These are phyloP conservation scores for Nemania sp. DNA, from an alignment of 2,329 filamentous ascomycete species.

Conservation along the genomic window DNA sequence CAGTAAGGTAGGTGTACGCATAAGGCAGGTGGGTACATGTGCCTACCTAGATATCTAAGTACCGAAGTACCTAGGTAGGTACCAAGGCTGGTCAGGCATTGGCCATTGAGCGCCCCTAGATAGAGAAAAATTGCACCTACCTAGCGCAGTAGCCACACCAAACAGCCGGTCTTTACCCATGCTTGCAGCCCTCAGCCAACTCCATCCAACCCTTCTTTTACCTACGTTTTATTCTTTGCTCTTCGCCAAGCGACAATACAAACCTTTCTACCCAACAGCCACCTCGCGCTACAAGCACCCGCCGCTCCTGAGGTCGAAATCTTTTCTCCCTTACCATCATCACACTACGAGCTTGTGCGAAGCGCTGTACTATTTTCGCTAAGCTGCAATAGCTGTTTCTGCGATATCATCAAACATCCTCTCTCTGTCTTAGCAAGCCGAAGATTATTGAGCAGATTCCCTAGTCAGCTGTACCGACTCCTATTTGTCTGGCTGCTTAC, in stretches of 20 bases:
- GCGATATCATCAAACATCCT: background rate
- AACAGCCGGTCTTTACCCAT: slow-evolving; percentile 13
- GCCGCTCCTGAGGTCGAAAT: slow-evolving; percentile 2
- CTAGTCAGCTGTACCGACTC: slow-evolving; percentile 6
- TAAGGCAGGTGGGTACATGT: too few species aligned
- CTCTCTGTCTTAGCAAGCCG: slow-evolving; percentile 3
- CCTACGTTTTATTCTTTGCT: slow-evolving; percentile 19
- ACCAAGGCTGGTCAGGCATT: background rate
- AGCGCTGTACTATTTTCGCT: background rate
- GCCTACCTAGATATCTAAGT: too few species aligned
- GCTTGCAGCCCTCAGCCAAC: slow-evolving; percentile 14
- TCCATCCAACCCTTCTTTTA: slow-evolving; percentile 23
- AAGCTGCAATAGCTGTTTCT: slow-evolving; percentile 2
- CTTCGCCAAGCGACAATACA: slow-evolving; percentile 15
- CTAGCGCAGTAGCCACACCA: slow-evolving; percentile 20
- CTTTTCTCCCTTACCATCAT: background rate
- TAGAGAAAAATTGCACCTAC: slow-evolving; percentile 25
- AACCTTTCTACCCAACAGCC: slow-evolving; percentile 20
- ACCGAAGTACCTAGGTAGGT: too few species aligned
- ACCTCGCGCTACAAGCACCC: slow-evolving; percentile 11
- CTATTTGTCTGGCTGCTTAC: slow-evolving; percentile 2
- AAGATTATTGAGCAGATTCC: slow-evolving; percentile 22
- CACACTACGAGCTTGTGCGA: background rate
- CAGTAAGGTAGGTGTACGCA: too few species aligned
- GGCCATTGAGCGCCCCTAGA: background rate